Conservation (phyloP, 2,329 filamentous ascomycete genomes). For the Stagonosporopsis vannaccii region DNA sequence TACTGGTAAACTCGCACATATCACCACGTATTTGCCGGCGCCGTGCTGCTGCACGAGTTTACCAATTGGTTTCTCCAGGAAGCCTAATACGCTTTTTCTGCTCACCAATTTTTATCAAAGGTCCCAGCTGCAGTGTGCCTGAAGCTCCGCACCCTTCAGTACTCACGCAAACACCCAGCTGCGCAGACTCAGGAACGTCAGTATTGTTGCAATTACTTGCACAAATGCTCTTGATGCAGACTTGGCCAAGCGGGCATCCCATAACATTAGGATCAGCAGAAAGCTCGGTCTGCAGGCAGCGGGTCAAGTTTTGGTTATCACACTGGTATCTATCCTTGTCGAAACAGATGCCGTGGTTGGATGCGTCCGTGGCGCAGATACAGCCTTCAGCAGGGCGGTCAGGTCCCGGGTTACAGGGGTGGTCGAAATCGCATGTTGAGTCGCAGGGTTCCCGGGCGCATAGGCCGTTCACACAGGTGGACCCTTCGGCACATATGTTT, state of each 20-base stretch:
- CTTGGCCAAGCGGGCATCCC: constrained; percentile 25
- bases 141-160: constrained; percentile 27
- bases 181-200: background rate
- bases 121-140: constrained; percentile 22
- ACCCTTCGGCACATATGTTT: constrained; percentile 32
- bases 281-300: constrained; percentile 3
- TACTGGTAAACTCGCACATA: background rate
- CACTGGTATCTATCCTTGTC: constrained; percentile 29
- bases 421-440: constrained; percentile 35
- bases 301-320: constrained; percentile 1
- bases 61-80: constrained; percentile 4
- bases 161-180: constrained; percentile 29
- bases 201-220: constrained; percentile 23
- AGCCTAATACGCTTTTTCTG: constrained; percentile 20
- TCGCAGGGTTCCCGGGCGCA: constrained; percentile 41
- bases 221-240: constrained; percentile 29
- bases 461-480: constrained; percentile 44
- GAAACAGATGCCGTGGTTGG: constrained; percentile 41
- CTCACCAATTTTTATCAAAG: constrained; percentile 22
- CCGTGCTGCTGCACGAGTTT: background rate
- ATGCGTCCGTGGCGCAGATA: constrained; percentile 36
- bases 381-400: constrained; percentile 29
- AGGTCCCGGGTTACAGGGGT: constrained; percentile 31
- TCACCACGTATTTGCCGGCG: background rate
- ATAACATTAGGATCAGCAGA: constrained; percentile 3